Base-by-base conservation (phyloP, 371 early-diverging fungal genomes). In the Mucor indicus region DNA sequence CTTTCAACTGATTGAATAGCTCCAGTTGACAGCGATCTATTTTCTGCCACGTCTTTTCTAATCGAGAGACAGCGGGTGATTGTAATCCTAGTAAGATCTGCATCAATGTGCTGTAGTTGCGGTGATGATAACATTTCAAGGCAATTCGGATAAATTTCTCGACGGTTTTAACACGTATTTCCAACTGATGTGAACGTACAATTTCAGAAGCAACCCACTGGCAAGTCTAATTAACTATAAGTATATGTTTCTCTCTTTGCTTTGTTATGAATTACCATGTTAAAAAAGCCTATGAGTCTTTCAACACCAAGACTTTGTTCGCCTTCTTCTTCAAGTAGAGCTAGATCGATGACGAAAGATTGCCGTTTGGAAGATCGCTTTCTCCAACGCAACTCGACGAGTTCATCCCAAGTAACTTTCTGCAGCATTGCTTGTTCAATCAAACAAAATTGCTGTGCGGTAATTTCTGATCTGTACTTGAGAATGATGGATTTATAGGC, bases 51-150 rank as follows among this genome's bases (percentile, higher is more conserved):
- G 83, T 80, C 12, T 61, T 60, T 30, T 72, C 66, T 9, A 82
- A 50, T 2, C 77, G 56, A 1, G 77, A 71, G 0, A 82, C 67
- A 4, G 72, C 68, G 2, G 77, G 76, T 4, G 78, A 74, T 19
- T 80, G 80, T 4, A 82, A 43, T 0, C 80, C 83, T 37, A 82
- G 57, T n/a, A 82, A 55, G 20, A 82, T 64, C 32, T 82, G 83
- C 53, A 78, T 74, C 4, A 82, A 40, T 2, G 80, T 79, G 42
- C 76, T 82, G 48, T 74, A 82, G 46, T 82, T 82, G 8, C 76
- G 61, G 32, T 80, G 77, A 17, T 79, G 83, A 35, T 76, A 72
- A 20, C 83, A 82, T 65, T 82, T 80, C 61, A 69, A 40, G 9
- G 77, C 74, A 19, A 77, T 65, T 0, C 74, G 72, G 32, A 77